Evolutionary conservation across 495 filamentous ascomycete genomes (phyloP), one percentile per base, ranked within the genome.

Genomic region (Penicillium cinerascens): DNA sequence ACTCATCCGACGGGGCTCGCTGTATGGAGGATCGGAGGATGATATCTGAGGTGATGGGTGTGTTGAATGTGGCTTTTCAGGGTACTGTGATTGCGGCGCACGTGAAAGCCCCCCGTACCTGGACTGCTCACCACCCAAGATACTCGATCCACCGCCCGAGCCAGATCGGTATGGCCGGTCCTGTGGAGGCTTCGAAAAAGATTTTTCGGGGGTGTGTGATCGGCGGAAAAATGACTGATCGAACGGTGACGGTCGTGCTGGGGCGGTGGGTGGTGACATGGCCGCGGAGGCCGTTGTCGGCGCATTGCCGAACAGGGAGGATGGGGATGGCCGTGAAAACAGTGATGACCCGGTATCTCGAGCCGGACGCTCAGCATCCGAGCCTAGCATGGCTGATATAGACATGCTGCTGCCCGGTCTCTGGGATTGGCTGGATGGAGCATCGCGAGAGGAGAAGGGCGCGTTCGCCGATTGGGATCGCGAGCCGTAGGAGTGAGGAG

Each of bases 381-480:
- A 69, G 44, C 79, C 83, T 42, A 98, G 82, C 80, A 98, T 90
- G 18, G 93, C 89, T 8, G 90, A 93, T 61, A 98, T 98, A 18
- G 93, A 95, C 93, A 98, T 97, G 74, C 87, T 88, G 69, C 87
- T 87, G 13, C 83, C 82, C 9, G 79, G 79, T 36, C 83, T 79
- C 65, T 79, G 73, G 27, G 69, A 60, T 39, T 76, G 64, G 42
- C 65, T 69, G 44, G 70, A 63, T 11, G 75, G 71, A 45, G 77
- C 68, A 55, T 87, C 82, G 58, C 83, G 78, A 26, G 69, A 68
- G 41, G 72, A 63, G 51, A 80, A 78, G 44, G 69, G 66, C 37
- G 75, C 59, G 56, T 68, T 67, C 42, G 65, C 69, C 20, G 77
- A 67, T 55, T 71, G 70, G 35, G 69, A 70, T 49, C 77, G 67